Percentiles rank a stretch among this genome's conserved stretches.
phyloP scores from a whole-genome alignment of 176 grass and related monocot species.

The Triticum monococcum region DNA sequence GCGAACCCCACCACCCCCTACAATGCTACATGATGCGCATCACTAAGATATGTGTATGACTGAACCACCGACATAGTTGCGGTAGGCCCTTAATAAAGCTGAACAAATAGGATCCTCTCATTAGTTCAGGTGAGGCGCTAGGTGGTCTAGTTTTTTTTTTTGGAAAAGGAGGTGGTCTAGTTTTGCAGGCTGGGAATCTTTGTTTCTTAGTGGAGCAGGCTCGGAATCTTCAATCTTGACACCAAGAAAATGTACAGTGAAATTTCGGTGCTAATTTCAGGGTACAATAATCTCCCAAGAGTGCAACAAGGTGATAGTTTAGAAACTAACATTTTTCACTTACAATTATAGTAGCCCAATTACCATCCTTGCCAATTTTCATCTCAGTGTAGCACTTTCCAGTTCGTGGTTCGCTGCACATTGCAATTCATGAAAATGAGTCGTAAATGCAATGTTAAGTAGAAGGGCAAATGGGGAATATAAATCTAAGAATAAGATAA shows the following conservation, averaged over 20 bases:
- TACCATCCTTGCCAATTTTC: slow-evolving; percentile 48
- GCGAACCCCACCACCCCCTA: neutral
- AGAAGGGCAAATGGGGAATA: neutral
- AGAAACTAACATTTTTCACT: slow-evolving; percentile 16
- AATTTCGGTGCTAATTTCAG: neutral
- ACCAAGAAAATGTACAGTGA: neutral
- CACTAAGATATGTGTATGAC: neutral
- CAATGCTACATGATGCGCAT: neutral
- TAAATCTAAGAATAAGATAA: neutral
- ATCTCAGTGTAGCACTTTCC: slow-evolving; percentile 56
- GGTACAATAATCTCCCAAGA: neutral
- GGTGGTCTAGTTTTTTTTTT: neutral
- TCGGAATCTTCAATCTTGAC: neutral
- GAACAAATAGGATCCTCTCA: neutral
- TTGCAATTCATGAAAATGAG: neutral
- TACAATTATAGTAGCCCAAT: slow-evolving; percentile 73
- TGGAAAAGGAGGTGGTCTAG: neutral
- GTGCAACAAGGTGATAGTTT: neutral
- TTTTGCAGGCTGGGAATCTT: neutral
- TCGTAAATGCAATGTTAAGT: neutral
- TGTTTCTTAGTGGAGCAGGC: too few species aligned
- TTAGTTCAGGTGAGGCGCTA: neutral
- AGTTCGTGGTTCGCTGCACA: slow-evolving; percentile 61
- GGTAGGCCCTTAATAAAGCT: neutral
- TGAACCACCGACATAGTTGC: neutral